A percentile compares a stretch with the other conserved stretches of the same genome.
phyloP scores from a whole-genome alignment of 345 rosid species.

The Durio zibethinus region DNA sequence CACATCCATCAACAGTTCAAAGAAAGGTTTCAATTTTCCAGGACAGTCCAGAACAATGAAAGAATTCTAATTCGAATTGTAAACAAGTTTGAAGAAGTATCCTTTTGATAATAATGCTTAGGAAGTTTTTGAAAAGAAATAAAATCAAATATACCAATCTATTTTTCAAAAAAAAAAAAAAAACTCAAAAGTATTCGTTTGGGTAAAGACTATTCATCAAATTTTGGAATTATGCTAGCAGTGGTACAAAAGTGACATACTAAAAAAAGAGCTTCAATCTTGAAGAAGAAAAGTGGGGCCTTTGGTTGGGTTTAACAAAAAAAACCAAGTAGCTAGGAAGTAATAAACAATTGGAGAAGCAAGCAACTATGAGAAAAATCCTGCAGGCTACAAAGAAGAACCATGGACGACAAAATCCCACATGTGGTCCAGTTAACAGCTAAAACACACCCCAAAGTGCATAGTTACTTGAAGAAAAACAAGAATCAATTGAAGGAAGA shows the following conservation, averaged over 20 bases:
- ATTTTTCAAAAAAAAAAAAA: neutral
- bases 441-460: neutral
- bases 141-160: neutral
- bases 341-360: neutral
- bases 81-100: neutral
- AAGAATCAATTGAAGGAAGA: neutral
- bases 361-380: neutral
- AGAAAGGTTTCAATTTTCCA: neutral
- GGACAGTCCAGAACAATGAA: neutral
- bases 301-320: neutral
- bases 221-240: neutral
- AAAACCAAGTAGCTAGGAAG: neutral
- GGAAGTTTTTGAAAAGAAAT: neutral
- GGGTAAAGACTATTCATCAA: neutral
- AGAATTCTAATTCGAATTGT: neutral
- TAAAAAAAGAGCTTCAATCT: neutral
- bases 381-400: neutral
- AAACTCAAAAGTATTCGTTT: neutral
- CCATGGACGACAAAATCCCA: neutral
- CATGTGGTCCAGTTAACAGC: conserved; percentile 1
- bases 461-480: neutral
- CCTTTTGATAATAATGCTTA: neutral
- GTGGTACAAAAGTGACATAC: neutral
- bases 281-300: neutral
- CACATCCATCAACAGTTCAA: conserved; percentile 11